These are phyloP conservation scores for Cardiospermum halicacabum DNA, from an alignment of 345 rosid genomes.

Conservation along the genomic window DNA sequence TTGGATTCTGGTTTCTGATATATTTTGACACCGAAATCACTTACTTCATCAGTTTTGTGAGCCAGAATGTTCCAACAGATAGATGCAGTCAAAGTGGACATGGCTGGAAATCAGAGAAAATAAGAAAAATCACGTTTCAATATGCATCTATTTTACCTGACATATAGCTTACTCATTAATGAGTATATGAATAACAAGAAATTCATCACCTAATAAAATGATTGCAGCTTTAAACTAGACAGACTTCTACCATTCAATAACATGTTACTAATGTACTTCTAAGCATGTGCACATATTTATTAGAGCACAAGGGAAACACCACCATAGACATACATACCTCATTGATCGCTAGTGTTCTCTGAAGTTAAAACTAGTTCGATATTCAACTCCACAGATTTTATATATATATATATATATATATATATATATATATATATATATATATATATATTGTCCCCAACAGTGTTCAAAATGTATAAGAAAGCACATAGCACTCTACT, in stretches of 20 bases:
- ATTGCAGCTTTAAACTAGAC: background rate
- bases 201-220: background rate
- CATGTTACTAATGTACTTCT: background rate
- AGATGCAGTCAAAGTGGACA: slow-evolving; percentile 71
- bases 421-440: background rate
- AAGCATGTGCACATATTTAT: background rate
- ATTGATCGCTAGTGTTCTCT: background rate
- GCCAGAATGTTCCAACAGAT: slow-evolving; percentile 94
- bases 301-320: background rate
- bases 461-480: background rate
- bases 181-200: background rate
- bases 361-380: background rate
- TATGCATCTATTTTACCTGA: background rate
- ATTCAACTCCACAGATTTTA: background rate
- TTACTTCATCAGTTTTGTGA: slow-evolving; percentile 82
- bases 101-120: slow-evolving; percentile 44
- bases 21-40: slow-evolving; percentile 83
- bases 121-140: background rate
- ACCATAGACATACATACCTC: background rate
- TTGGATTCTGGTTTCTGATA: slow-evolving; percentile 94
- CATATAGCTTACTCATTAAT: background rate
- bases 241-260: background rate
- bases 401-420: too few species aligned
- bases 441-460: background rate
- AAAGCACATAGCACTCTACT: background rate